These are phyloP conservation scores for Corylus americana DNA, from an alignment of 306 rosid genomes.

Conservation along the genomic window DNA sequence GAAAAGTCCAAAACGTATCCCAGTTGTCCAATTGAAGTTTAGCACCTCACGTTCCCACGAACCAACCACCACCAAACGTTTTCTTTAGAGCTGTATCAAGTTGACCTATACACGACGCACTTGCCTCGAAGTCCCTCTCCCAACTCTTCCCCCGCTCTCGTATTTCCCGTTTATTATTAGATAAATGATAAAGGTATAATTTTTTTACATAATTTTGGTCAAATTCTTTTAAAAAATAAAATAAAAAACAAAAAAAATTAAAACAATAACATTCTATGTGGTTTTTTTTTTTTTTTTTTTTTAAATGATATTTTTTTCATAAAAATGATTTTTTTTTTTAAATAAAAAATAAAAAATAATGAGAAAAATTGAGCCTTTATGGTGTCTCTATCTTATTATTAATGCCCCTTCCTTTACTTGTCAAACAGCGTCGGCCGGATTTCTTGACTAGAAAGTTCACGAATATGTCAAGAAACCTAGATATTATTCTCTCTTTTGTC, in stretches of 20 bases:
- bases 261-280: too few species aligned
- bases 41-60: slow-evolving; percentile 15
- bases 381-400: too few species aligned
- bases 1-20: slow-evolving; percentile 48
- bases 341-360: too few species aligned
- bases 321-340: too few species aligned
- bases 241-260: too few species aligned
- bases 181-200: too few species aligned
- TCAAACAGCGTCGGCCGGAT: slow-evolving; percentile 56
- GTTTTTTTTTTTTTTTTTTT: too few species aligned
- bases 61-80: slow-evolving; percentile 13
- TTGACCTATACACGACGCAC: slow-evolving; percentile 46
- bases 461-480: slow-evolving; percentile 26
- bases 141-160: slow-evolving; percentile 19
- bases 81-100: slow-evolving; percentile 16
- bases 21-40: slow-evolving; percentile 34
- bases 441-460: slow-evolving; percentile 56
- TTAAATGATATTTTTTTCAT: too few species aligned
- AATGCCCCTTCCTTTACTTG: slow-evolving; percentile 45
- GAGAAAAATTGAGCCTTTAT: too few species aligned
- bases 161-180: slow-evolving; percentile 23
- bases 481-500: slow-evolving; percentile 25
- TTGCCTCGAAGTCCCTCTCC: slow-evolving; percentile 50
- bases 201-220: too few species aligned
- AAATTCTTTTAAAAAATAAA: too few species aligned